A percentile compares a stretch with the other conserved stretches of the same genome.
Evolutionary conservation across 768 basidiomycete species (phyloP).

Genomic region (Tylopilus intermedius): DNA sequence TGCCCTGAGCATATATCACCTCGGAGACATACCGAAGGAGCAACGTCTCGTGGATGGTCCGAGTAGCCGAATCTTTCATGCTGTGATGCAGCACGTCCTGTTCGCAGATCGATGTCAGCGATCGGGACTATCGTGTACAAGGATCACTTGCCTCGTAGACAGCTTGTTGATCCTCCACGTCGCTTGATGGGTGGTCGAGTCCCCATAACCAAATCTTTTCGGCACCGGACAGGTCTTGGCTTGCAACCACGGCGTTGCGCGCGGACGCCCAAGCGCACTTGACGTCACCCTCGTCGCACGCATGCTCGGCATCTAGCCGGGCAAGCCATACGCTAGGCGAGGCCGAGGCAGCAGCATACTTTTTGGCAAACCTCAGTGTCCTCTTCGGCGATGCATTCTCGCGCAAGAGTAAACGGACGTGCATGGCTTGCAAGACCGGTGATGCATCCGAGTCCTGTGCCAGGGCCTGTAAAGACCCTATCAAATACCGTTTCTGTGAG

Average conservation of each 20-base stretch:
- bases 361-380: slow-evolving; percentile 37
- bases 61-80: slow-evolving; percentile 37
- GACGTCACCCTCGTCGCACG: slow-evolving; percentile 23
- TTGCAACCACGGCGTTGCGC: slow-evolving; percentile 31
- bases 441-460: slow-evolving; percentile 20
- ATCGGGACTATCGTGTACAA: not conserved
- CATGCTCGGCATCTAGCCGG: slow-evolving; percentile 43
- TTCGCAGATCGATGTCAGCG: slow-evolving; percentile 5
- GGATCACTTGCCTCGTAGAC: slow-evolving; percentile 32
- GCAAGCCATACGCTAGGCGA: slow-evolving; percentile 50
- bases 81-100: slow-evolving; percentile 45
- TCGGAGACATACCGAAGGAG: slow-evolving; percentile 42
- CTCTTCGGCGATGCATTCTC: slow-evolving; percentile 27
- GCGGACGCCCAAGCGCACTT: slow-evolving; percentile 43
- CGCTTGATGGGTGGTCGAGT: slow-evolving; percentile 26
- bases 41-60: slow-evolving; percentile 42
- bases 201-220: slow-evolving; percentile 56
- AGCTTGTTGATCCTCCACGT: slow-evolving; percentile 11
- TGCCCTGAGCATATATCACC: slow-evolving; percentile 22
- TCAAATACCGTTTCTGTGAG: slow-evolving; percentile 52
- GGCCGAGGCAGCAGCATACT: slow-evolving; percentile 40
- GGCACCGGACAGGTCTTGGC: slow-evolving; percentile 19
- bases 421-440: slow-evolving; percentile 33
- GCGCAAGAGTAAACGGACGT: slow-evolving; percentile 33
- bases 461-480: slow-evolving; percentile 38